phyloP scores from a whole-genome alignment of 345 rosid species.

The Alliaria petiolata region DNA sequence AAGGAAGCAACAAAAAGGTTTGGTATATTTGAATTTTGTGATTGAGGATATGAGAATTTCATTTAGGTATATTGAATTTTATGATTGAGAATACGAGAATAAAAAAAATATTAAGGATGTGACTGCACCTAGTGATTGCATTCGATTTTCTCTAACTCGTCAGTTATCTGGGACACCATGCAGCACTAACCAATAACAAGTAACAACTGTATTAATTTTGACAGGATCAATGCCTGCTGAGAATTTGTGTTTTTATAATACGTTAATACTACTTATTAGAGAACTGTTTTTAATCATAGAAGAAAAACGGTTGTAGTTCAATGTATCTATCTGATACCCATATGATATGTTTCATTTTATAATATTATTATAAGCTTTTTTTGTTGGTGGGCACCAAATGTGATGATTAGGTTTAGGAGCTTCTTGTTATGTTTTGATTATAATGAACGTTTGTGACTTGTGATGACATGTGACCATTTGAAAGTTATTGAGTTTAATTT shows the following conservation, averaged over 20 bases:
- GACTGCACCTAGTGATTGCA: background rate
- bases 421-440: conserved; percentile 22
- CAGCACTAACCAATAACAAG: conserved; percentile 15
- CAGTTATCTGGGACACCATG: background rate
- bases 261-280: too few species aligned
- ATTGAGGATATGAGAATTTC: too few species aligned
- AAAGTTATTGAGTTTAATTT: background rate
- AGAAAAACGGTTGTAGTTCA: conserved; percentile 12
- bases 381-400: conserved; percentile 22
- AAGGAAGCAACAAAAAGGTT: too few species aligned
- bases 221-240: background rate
- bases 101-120: too few species aligned
- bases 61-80: too few species aligned
- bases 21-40: too few species aligned
- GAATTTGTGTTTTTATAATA: conserved; percentile 8
- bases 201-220: conserved; percentile 8
- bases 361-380: background rate
- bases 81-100: too few species aligned
- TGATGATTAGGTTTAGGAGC: conserved; percentile 18
- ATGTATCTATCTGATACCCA: conserved; percentile 24
- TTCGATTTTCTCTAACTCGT: conserved; percentile 5
- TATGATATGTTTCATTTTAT: conserved; percentile 22
- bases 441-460: conserved; percentile 15
- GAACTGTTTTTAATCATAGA: conserved; percentile 10
- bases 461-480: conserved; percentile 29